These are phyloP conservation scores for Xylariaceae sp. DNA, from an alignment of 2,329 filamentous ascomycete genomes.

Conservation along the genomic window DNA sequence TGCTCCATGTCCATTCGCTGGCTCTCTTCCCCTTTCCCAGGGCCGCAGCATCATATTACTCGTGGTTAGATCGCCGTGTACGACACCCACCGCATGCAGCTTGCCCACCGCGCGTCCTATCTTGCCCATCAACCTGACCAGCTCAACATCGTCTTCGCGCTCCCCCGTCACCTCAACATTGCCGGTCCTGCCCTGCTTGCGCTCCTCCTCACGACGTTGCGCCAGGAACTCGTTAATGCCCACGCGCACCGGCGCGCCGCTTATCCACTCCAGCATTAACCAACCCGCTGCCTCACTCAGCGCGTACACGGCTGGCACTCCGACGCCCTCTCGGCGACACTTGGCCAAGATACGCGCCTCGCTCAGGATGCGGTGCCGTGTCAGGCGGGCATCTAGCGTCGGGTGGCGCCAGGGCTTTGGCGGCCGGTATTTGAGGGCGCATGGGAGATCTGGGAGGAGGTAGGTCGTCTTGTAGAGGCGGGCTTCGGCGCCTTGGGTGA, in stretches of 20 bases:
- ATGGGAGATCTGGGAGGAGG: conserved; percentile 62
- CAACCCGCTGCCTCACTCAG: conserved; percentile 62
- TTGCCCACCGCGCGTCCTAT: conserved; percentile 69
- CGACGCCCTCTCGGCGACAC: conserved; percentile 72
- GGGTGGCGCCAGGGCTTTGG: conserved; percentile 90
- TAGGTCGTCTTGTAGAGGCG: conserved; percentile 86
- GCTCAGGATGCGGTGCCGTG: conserved; percentile 78
- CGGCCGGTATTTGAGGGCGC: conserved; percentile 87
- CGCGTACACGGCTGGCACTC: conserved; percentile 77
- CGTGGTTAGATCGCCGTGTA: conserved; percentile 94
- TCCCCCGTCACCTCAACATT: conserved; percentile 25
- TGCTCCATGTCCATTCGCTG: conserved; percentile 4
- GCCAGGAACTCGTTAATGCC: conserved; percentile 38
- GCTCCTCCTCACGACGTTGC: conserved; percentile 35
- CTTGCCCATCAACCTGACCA: conserved; percentile 61
- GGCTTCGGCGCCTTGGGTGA: conserved; percentile 93
- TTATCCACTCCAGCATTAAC: conserved; percentile 82
- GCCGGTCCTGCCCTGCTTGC: conserved; percentile 14
- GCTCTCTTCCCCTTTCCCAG: conserved; percentile 17
- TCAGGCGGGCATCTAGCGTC: conserved; percentile 80
- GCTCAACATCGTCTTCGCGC: conserved; percentile 41
- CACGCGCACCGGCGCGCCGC: conserved; percentile 65
- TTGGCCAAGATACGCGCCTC: conserved; percentile 83
- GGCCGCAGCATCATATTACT: conserved; percentile 87
- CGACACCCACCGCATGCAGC: conserved; percentile 79